These are phyloP conservation scores for Cyclotella baltica DNA, from an alignment of 108 stramenopile species.

Conservation along the genomic window DNA sequence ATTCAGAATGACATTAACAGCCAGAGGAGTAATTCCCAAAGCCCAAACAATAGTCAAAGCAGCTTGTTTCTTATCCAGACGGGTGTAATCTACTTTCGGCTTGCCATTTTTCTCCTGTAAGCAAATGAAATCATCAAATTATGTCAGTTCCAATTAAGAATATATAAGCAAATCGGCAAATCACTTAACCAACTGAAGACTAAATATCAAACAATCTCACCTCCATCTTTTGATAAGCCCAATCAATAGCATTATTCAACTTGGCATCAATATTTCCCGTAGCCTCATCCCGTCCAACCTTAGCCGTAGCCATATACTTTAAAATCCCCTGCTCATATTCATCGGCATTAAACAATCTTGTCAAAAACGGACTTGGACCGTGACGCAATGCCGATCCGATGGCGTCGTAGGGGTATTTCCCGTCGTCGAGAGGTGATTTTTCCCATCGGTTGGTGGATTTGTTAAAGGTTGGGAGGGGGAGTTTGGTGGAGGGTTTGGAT, in stretches of 20 bases:
- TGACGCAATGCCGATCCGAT: slow-evolving; percentile 62
- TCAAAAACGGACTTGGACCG: slow-evolving; percentile 61
- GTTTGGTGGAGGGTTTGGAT: slow-evolving; percentile 24
- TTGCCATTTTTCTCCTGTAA: slow-evolving; percentile 56
- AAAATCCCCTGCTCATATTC: slow-evolving; percentile 68
- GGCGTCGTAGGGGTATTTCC: slow-evolving; percentile 61
- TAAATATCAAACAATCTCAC: background rate
- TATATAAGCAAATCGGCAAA: background rate
- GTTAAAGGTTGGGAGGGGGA: slow-evolving; percentile 55
- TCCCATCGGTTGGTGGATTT: slow-evolving; percentile 40
- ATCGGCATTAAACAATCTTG: slow-evolving; percentile 49
- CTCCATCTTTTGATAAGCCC: slow-evolving; percentile 75
- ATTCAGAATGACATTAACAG: slow-evolving; percentile 33
- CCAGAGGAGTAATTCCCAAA: slow-evolving; percentile 52
- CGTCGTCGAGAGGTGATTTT: slow-evolving; percentile 54
- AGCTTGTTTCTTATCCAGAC: slow-evolving; percentile 55
- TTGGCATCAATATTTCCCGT: slow-evolving; percentile 72
- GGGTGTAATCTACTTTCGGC: slow-evolving; percentile 62
- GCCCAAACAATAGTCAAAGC: slow-evolving; percentile 54
- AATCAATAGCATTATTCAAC: slow-evolving; percentile 66
- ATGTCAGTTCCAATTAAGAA: background rate
- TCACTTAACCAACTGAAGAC: too few species aligned
- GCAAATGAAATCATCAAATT: background rate
- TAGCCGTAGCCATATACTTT: slow-evolving; percentile 61
- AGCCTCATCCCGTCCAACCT: slow-evolving; percentile 51